A percentile compares a stretch with the other conserved stretches of the same genome.
Evolutionary conservation across 345 rosid species (phyloP).

Genomic region (Adansonia digitata): DNA sequence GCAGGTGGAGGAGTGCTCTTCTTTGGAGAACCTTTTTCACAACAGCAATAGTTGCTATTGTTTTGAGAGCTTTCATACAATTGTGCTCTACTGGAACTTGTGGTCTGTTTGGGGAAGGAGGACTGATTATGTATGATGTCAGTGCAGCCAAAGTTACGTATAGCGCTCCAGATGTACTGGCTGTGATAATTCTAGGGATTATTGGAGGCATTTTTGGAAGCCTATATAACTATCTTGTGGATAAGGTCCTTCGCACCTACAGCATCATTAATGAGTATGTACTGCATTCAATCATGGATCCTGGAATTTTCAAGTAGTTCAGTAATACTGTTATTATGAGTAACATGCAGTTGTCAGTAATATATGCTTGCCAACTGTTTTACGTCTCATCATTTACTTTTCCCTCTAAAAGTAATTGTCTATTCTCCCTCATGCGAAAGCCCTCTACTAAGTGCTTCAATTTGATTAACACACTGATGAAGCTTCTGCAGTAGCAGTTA

Average conservation of each 20-base stretch:
- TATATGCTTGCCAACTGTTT: not conserved
- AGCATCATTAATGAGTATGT: slow-evolving; percentile 60
- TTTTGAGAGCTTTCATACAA: slow-evolving; percentile 50
- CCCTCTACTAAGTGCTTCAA: not conserved
- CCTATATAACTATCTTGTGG: slow-evolving; percentile 50
- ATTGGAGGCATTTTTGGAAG: slow-evolving; percentile 64
- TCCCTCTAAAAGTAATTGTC: not conserved
- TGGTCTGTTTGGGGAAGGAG: slow-evolving; percentile 65
- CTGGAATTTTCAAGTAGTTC: not conserved
- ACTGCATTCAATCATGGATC: not conserved
- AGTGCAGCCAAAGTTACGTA: slow-evolving; percentile 35
- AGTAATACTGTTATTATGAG: not conserved
- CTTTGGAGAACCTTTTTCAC: slow-evolving; percentile 76
- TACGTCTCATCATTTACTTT: not conserved
- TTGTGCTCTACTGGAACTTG: slow-evolving; percentile 47
- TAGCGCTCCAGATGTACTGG: slow-evolving; percentile 43
- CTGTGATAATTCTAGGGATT: slow-evolving; percentile 45
- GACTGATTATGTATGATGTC: slow-evolving; percentile 64
- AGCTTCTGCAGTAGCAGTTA: not conserved
- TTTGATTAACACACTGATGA: not conserved
- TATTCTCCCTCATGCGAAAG: not conserved
- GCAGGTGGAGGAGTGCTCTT: slow-evolving; percentile 74
- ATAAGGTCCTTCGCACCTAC: slow-evolving; percentile 62
- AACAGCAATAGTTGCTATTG: slow-evolving; percentile 72
- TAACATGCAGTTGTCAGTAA: not conserved